Evolutionary conservation across 306 rosid genomes (phyloP).

Genomic region (Acmispon strigosus): DNA sequence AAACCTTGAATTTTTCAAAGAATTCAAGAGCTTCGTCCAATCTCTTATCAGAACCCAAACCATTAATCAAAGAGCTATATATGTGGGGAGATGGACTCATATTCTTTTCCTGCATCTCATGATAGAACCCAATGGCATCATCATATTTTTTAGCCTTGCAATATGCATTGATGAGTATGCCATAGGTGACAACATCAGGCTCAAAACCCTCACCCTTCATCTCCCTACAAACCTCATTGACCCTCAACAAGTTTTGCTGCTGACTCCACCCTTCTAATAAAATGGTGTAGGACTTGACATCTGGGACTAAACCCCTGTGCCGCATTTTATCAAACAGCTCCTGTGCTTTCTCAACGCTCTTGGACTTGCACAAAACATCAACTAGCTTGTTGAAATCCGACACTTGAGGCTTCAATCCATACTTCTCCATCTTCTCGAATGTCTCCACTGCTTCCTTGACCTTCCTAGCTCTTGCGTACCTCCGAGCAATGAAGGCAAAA

Average conservation of each 20-base stretch:
- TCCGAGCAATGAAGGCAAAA: slow-evolving; percentile 51
- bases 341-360: slow-evolving; percentile 54
- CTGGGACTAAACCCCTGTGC: slow-evolving; percentile 44
- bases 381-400: slow-evolving; percentile 55
- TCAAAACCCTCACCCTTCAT: slow-evolving; percentile 64
- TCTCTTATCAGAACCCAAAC: slow-evolving; percentile 72
- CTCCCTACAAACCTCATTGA: slow-evolving; percentile 72
- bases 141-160: slow-evolving; percentile 57
- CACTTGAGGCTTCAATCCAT: slow-evolving; percentile 47
- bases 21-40: slow-evolving; percentile 62
- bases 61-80: slow-evolving; percentile 70
- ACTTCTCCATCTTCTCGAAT: slow-evolving; percentile 63
- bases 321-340: slow-evolving; percentile 78
- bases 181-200: slow-evolving; percentile 72
- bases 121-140: slow-evolving; percentile 54
- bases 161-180: slow-evolving; percentile 67
- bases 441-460: slow-evolving; percentile 51
- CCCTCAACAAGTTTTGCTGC: slow-evolving; percentile 48
- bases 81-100: slow-evolving; percentile 63
- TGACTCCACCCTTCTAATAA: slow-evolving; percentile 88
- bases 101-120: slow-evolving; percentile 47
- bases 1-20: slow-evolving; percentile 42
- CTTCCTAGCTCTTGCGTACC: slow-evolving; percentile 62
- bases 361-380: slow-evolving; percentile 63
- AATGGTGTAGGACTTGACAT: slow-evolving; percentile 69